phyloP scores from a whole-genome alignment of 176 grass and related monocot species.

The Thalia dealbata region DNA sequence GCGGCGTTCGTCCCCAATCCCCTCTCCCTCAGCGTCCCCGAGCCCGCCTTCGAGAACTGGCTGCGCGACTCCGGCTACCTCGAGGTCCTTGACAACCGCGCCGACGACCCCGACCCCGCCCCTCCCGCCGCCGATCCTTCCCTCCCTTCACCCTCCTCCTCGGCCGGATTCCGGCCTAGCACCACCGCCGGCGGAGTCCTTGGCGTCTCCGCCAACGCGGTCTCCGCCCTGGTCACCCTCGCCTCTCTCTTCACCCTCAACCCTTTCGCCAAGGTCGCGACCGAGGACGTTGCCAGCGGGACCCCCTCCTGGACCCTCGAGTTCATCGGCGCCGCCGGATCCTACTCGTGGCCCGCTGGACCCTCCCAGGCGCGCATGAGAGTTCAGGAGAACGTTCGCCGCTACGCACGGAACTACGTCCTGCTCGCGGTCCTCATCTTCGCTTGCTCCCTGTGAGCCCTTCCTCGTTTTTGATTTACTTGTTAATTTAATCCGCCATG shows the following conservation, averaged over 20 bases:
- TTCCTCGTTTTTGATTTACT: background rate
- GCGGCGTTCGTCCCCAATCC: constrained; percentile 64
- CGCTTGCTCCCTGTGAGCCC: constrained; percentile 62
- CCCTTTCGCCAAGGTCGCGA: constrained; percentile 50
- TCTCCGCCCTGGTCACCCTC: constrained; percentile 17
- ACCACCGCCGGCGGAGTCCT: background rate
- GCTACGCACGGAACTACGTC: constrained; percentile 73
- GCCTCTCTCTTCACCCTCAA: constrained; percentile 70
- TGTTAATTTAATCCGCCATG: background rate
- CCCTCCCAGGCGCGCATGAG: constrained; percentile 67
- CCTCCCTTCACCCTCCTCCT: background rate
- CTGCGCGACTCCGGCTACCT: constrained; percentile 89
- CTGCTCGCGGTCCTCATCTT: constrained; percentile 60
- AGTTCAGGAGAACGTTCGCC: constrained; percentile 87
- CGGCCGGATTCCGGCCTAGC: background rate
- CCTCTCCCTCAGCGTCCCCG: constrained; percentile 64
- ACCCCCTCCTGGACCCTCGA: constrained; percentile 72
- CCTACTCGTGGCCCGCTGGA: constrained; percentile 74
- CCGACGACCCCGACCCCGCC: constrained; percentile 1
- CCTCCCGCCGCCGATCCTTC: no score
- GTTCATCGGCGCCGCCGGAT: constrained; percentile 47
- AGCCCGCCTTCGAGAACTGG: constrained; percentile 78
- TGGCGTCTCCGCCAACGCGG: no score
- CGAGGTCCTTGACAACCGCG: constrained; percentile 60
- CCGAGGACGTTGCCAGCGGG: constrained; percentile 44